These are phyloP conservation scores for Chytridium lagenaria DNA, from an alignment of 371 early-diverging fungal genomes.

Conservation along the genomic window DNA sequence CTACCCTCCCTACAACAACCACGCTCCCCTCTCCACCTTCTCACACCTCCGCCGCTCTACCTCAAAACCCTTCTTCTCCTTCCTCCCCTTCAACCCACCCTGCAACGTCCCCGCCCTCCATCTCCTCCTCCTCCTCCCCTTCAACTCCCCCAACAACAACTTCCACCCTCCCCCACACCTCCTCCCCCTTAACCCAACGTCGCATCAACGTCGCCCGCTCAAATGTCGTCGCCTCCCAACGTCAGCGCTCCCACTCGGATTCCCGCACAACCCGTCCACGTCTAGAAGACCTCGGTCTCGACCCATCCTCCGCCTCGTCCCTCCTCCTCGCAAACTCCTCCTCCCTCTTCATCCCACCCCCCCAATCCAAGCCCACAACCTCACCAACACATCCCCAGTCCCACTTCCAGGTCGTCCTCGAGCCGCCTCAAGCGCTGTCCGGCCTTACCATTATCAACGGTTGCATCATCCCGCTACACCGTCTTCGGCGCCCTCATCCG, in stretches of 20 bases:
- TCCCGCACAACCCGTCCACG: neutral
- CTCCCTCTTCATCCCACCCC: too few relatives aligned
- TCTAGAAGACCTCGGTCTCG: neutral
- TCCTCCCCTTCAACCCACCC: neutral
- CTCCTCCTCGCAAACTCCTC: too few relatives aligned
- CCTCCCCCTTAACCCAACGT: neutral
- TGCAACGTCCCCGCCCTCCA: neutral
- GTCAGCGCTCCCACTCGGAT: conserved; percentile 3
- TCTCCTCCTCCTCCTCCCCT: conserved; percentile 18
- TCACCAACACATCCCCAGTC: too few relatives aligned
- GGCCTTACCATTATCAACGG: too few relatives aligned
- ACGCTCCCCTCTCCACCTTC: conserved; percentile 26
- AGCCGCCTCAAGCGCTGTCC: too few relatives aligned
- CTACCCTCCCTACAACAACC: conserved; percentile 20
- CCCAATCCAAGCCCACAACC: too few relatives aligned
- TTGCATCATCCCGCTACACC: too few relatives aligned
- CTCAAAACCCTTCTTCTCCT: neutral
- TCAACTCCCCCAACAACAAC: conserved; percentile 14
- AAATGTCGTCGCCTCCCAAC: neutral
- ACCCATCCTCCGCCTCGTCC: too few relatives aligned
- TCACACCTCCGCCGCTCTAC: conserved; percentile 10
- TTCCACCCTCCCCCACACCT: too few relatives aligned
- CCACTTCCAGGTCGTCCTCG: too few relatives aligned
- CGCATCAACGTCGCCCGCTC: neutral
- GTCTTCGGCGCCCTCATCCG: too few relatives aligned